phyloP scores from a whole-genome alignment of 352 stramenopile species.

The Globisporangium spinosum region DNA sequence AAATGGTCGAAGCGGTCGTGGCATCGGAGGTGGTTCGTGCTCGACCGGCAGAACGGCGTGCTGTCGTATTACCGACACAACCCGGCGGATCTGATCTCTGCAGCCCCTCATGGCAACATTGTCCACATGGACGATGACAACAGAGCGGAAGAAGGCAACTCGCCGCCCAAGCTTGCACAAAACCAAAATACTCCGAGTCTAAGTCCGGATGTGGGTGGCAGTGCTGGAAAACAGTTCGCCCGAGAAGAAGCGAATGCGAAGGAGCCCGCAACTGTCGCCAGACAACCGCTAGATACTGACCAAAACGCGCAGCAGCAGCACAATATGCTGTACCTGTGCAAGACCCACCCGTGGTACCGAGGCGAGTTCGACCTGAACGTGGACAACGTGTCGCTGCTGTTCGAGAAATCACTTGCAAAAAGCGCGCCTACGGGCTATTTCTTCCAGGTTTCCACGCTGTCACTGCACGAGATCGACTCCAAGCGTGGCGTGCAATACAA shows the following conservation, averaged over 20 bases:
- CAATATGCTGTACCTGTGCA: conserved; percentile 69
- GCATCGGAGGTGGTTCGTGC: conserved; percentile 84
- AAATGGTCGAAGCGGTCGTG: conserved; percentile 83
- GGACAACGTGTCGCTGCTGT: conserved; percentile 72
- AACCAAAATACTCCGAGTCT: neutral
- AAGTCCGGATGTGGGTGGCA: neutral
- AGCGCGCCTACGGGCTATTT: conserved; percentile 81
- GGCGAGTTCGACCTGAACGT: conserved; percentile 72
- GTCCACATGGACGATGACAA: conserved; percentile 55
- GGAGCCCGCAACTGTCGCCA: neutral
- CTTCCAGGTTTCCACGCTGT: conserved; percentile 79
- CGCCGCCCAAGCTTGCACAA: neutral
- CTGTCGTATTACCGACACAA: conserved; percentile 85
- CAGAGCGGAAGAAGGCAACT: conserved; percentile 12
- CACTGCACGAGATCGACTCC: conserved; percentile 72
- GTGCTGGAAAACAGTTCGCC: neutral
- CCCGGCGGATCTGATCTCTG: conserved; percentile 62
- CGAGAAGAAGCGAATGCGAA: conserved; percentile 2
- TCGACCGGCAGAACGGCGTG: conserved; percentile 66
- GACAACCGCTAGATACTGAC: neutral
- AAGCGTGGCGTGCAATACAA: conserved; percentile 85
- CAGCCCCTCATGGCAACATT: conserved; percentile 61
- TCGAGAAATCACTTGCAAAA: conserved; percentile 74
- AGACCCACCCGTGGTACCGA: conserved; percentile 75
- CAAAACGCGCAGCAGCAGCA: conserved; percentile 27